Evolutionary conservation across 371 early-diverging fungal genomes (phyloP), one percentile per base, ranked within the genome.

Genomic region (Encephalitozoon cuniculi): DNA sequence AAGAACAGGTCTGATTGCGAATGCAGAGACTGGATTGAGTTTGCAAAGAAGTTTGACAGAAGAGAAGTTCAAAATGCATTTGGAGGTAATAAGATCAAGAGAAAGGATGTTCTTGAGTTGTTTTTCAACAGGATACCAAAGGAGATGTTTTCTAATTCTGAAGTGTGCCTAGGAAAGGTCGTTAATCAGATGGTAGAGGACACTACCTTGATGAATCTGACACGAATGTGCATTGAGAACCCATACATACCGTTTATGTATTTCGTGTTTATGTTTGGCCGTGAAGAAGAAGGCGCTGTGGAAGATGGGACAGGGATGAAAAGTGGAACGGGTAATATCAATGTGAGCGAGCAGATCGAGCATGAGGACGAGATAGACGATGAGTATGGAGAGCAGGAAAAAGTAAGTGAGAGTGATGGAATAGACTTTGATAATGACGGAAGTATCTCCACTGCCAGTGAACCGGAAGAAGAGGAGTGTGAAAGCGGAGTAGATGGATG

Each of bases 311-410:
- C 40, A 67, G 63, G 51, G 49, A 66, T 76, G 32, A 76, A 75
- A 39, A 44, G 28, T 9, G 82, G 82, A 9, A 68, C 74, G 54
- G 82, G 82, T 11, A 76, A 78, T 64, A 68, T 76, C 49, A 81
- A 81, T 44, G 73, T 78, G 11, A 76, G 76, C 44, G 82, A 81
- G 32, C 66, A 81, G 39, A 72, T 81, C 0, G 71, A 79, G 37
- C 71, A 73, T 34, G 79, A 80, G 37, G 80, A 78, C 66, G 77
- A 76, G 49, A 67, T 81, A 40, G 71, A 69, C 23, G 46, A 77
- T 30, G 77, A 71, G 11, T 46, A 68, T 49, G 46, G 34, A 28
- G 64, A 68, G 18, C 64, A 63, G 2, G 30, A 65, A 7, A 63
- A 66, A 46, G 55, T 40, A 40, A 51, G 59, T 63, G 76, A 71